Conservation (phyloP, 768 basidiomycete genomes). For the Tephrocybe rancida region DNA sequence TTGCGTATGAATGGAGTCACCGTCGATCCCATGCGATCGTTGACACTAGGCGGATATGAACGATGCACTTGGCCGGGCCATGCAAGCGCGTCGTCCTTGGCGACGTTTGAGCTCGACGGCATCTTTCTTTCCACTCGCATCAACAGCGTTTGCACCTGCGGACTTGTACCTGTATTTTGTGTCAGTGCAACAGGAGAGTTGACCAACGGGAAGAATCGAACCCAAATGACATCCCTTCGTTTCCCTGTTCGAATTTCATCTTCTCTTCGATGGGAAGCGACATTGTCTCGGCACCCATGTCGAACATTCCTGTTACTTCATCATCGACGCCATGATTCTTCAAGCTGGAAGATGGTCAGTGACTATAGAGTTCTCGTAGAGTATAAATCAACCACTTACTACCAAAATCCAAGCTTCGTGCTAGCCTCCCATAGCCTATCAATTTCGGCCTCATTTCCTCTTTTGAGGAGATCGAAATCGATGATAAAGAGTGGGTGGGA, state of each 20-base stretch:
- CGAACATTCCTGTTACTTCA: conserved; percentile 53
- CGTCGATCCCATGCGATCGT: conserved; percentile 47
- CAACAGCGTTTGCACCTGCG: conserved; percentile 61
- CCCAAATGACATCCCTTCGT: conserved; percentile 44
- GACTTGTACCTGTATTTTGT: conserved; percentile 54
- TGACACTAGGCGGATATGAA: conserved; percentile 56
- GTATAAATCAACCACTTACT: conserved; percentile 45
- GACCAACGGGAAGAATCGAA: conserved; percentile 15
- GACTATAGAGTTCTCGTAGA: neutral
- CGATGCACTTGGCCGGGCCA: conserved; percentile 57
- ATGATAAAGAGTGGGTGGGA: conserved; percentile 58
- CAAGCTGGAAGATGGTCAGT: no score
- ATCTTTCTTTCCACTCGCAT: conserved; percentile 59
- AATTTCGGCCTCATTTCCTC: conserved; percentile 43
- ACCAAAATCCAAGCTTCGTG: conserved; percentile 67
- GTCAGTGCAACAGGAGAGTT: neutral
- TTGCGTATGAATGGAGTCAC: conserved; percentile 58
- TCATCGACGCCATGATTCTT: conserved; percentile 58
- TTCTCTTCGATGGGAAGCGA: conserved; percentile 57
- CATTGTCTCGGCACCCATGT: conserved; percentile 57
- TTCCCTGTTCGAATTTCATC: conserved; percentile 59
- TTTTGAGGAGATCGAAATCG: conserved; percentile 51
- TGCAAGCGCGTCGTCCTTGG: conserved; percentile 69
- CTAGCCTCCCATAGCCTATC: conserved; percentile 58
- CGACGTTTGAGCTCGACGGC: conserved; percentile 64